Evolutionary conservation across 2,329 filamentous ascomycete species (phyloP), one percentile per base, ranked within the genome.

Genomic region (Bertia moriformis): DNA sequence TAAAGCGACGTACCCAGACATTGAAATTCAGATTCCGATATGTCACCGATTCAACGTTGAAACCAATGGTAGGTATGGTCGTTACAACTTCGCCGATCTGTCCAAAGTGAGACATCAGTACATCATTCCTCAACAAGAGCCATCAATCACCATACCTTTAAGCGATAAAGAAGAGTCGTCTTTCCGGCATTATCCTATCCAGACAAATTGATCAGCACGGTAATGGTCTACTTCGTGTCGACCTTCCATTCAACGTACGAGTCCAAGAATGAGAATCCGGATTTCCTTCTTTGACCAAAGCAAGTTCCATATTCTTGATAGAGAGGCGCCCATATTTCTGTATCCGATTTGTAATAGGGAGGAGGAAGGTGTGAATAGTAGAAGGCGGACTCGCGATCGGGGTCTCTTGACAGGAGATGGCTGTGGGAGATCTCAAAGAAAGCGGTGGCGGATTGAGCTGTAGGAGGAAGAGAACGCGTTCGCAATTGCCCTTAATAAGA

Each of bases 21-120:
- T 96, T 96, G 60, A 98, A 93, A 61, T 95, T 94, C 45, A 98
- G 73, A 58, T 95, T 96, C 61, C 89, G 89, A 70, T 98, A 98
- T 51, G 87, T 91, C 46, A 98, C 91, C 17, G 87, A 94, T 64
- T 98, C 91, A 51, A 98, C 91, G 60, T 98, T 98, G 71, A 98
- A 98, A 44, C 91, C 91, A 59, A 98, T 96, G 40, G 91, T 98
- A 15, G 91, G 91, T 70, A 96, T 96, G 52, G 91, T 98, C 44
- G 91, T 96, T 48, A 98, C 91, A 35, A 98, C 91, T 60, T 98
- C 91, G 56, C 91, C 91, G 55, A 98, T 93, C 86, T 95, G 57
- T 12, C 10, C 22, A 35, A 35, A 35, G 10, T 12, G 32, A n/a
- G n/a, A n/a, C n/a, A n/a, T n/a, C n/a, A n/a, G n/a, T n/a, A n/a